Base-by-base conservation (phyloP, 805 yeast genomes). In the Barnettozyma siamensis region DNA sequence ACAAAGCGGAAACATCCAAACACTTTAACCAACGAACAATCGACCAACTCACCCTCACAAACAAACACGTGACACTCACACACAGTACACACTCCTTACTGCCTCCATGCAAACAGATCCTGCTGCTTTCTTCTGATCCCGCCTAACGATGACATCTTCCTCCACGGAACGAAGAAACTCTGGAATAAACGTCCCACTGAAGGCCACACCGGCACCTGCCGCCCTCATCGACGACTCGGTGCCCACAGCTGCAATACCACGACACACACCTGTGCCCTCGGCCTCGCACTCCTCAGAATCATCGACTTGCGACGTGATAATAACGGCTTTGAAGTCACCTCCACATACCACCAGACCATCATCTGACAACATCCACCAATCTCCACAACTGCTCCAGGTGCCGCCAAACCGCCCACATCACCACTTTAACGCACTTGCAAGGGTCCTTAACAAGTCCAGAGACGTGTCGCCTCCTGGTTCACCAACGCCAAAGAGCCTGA, bases 181-280 rank as follows among this genome's bases (percentile, higher is more conserved):
- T 11, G 35, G 44, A 7, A 21, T 42, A 16, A 30, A 35, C 5
- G 33, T 48, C 28, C 42, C 44, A 8, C 28, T 37, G 28, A 54
- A 53, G 43, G 55, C 49, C 1, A 23, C 48, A 2, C 42, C 45
- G 1, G 45, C 57, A 2, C 53, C 57, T 3, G 50, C 58, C 10
- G 38, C 48, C 30, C 50, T 54, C 17, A 34, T 21, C 38, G 33
- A 15, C 36, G 44, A 18, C 26, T 31, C 23, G 37, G 36, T 35
- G 33, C 37, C 21, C 16, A 21, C 24, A 7, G 9, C 24, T 9
- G 9, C 24, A 21, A 6, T 18, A 13, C 23, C 23, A 37, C 35
- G 17, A 24, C 17, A 7, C 6, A 12, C 31, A 9, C 16, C 31
- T 10, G 32, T 6, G 12, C 11, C 34, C 12, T 21, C 17, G 4